Evolutionary conservation across 2,329 filamentous ascomycete genomes (phyloP).

Genomic region (Hirsutella minnesotensis): DNA sequence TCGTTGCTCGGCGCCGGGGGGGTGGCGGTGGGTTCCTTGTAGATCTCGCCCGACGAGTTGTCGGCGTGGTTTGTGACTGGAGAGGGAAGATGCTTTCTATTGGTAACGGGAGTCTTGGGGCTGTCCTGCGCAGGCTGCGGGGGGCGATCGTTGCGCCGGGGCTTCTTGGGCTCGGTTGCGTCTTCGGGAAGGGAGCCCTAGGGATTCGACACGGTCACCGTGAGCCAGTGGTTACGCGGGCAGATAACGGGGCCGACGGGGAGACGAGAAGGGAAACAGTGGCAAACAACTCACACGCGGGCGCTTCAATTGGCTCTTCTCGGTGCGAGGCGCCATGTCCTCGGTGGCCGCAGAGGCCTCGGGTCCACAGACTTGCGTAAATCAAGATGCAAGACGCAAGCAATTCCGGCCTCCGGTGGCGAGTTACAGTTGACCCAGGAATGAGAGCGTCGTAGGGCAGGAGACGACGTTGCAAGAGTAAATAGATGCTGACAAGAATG

Average conservation of each 20-base stretch:
- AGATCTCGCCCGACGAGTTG: slow-evolving; percentile 45
- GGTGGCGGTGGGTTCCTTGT: slow-evolving; percentile 60
- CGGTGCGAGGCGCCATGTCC: slow-evolving; percentile 46
- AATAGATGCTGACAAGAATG: too few relatives aligned
- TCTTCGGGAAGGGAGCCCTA: slow-evolving; percentile 57
- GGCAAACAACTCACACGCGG: slow-evolving; percentile 47
- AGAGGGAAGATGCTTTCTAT: slow-evolving; percentile 64
- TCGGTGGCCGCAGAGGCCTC: slow-evolving; percentile 5
- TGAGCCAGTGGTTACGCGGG: too few relatives aligned
- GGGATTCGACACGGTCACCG: slow-evolving; percentile 13
- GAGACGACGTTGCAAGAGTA: too few relatives aligned
- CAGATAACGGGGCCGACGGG: slow-evolving; percentile 8
- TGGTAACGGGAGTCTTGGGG: slow-evolving; percentile 49
- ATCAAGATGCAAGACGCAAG: too few relatives aligned
- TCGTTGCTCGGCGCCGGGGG: slow-evolving; percentile 50
- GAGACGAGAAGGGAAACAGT: background rate
- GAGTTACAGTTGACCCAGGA: too few relatives aligned
- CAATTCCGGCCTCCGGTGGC: too few relatives aligned
- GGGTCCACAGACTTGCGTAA: too few relatives aligned
- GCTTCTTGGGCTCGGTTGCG: slow-evolving; percentile 65
- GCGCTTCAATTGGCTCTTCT: slow-evolving; percentile 81
- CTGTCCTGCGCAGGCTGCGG: slow-evolving; percentile 40
- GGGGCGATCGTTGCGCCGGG: slow-evolving; percentile 64
- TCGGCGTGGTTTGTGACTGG: slow-evolving; percentile 55
- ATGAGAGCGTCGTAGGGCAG: too few relatives aligned